phyloP scores from a whole-genome alignment of 345 rosid genomes.

The Eutrema heterophyllum region DNA sequence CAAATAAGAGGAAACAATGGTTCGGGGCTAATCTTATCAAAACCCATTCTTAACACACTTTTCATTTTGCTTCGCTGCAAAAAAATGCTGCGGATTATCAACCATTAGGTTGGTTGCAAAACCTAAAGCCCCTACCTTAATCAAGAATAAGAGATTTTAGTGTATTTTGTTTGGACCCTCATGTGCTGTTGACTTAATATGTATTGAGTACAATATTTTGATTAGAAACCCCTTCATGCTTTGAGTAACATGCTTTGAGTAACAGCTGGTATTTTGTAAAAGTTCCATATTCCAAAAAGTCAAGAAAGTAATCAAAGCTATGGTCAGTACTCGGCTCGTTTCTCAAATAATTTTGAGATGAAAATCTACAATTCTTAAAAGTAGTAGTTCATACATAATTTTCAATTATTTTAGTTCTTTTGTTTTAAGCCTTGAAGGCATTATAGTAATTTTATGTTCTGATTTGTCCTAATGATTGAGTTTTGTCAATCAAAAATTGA shows the following conservation, averaged over 20 bases:
- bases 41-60: conserved; percentile 1
- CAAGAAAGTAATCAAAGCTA: too few species aligned
- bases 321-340: too few species aligned
- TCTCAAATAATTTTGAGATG: too few species aligned
- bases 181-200: background rate
- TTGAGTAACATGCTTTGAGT: background rate
- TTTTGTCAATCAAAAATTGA: too few species aligned
- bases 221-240: background rate
- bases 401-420: too few species aligned
- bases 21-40: background rate
- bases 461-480: too few species aligned
- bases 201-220: background rate
- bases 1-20: conserved; percentile 13
- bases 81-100: conserved; percentile 3
- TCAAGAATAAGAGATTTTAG: conserved; percentile 10
- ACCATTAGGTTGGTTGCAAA: conserved; percentile 27
- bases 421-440: too few species aligned
- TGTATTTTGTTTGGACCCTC: background rate
- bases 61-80: background rate
- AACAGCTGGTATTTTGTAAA: too few species aligned
- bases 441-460: too few species aligned
- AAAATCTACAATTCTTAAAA: too few species aligned
- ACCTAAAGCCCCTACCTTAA: background rate
- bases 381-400: too few species aligned
- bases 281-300: too few species aligned